These are phyloP conservation scores for Amoebophrya sp. DNA, from an alignment of 169 alveolate genomes.

Conservation along the genomic window DNA sequence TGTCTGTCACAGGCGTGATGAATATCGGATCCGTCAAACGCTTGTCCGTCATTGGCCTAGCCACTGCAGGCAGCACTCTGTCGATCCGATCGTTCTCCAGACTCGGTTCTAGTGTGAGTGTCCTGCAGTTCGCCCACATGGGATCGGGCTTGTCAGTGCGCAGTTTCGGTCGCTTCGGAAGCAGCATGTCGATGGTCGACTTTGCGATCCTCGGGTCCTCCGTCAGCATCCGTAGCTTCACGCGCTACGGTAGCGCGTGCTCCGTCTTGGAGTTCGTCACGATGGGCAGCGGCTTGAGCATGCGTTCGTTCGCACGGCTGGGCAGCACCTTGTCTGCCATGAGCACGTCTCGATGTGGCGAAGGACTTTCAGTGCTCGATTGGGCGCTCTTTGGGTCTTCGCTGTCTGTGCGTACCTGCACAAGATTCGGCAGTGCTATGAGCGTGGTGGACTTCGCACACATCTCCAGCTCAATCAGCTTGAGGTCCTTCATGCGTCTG, in stretches of 20 bases:
- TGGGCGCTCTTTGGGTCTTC: neutral
- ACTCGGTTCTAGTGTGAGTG: neutral
- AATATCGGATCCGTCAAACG: slow-evolving; percentile 3
- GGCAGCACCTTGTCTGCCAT: slow-evolving; percentile 13
- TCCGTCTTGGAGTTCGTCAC: slow-evolving; percentile 16
- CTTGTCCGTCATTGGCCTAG: slow-evolving; percentile 19
- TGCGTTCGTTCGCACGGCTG: neutral
- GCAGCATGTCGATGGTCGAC: neutral
- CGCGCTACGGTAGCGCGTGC: neutral
- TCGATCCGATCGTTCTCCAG: slow-evolving; percentile 28
- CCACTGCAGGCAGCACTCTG: neutral
- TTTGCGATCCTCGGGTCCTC: neutral
- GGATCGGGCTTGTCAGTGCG: slow-evolving; percentile 5
- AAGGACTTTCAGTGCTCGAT: neutral
- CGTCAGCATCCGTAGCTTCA: neutral
- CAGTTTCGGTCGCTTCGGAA: neutral
- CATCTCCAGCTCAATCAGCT: neutral
- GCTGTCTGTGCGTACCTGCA: neutral
- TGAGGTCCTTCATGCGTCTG: neutral
- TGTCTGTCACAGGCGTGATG: neutral
- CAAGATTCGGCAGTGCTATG: neutral
- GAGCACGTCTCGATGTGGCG: neutral
- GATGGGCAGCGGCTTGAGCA: slow-evolving; percentile 20
- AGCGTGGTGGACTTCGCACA: neutral
- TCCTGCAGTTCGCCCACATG: neutral